A percentile compares a stretch with the other conserved stretches of the same genome.
These are phyloP conservation scores for Boletus barrowsii DNA, from an alignment of 768 basidiomycete genomes.

Conservation along the genomic window DNA sequence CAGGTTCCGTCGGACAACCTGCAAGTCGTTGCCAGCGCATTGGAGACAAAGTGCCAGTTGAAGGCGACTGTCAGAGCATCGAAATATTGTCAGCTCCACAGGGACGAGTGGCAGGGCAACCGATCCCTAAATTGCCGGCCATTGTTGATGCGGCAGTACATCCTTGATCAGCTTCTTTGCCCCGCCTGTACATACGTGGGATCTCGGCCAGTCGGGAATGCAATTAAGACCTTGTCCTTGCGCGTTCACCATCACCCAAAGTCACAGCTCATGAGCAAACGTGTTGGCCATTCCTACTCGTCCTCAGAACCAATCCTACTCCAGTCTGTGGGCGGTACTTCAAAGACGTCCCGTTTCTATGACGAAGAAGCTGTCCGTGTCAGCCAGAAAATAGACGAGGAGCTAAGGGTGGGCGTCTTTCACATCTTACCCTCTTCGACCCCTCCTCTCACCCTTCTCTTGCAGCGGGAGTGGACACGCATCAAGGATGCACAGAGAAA, in stretches of 20 bases:
- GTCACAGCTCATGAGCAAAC: conserved; percentile 24
- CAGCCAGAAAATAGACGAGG: conserved; percentile 55
- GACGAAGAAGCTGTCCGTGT: conserved; percentile 44
- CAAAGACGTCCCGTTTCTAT: conserved; percentile 34
- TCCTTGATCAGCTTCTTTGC: conserved; percentile 32
- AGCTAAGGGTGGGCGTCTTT: conserved; percentile 42
- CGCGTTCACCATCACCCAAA: conserved; percentile 17
- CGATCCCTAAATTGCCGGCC: conserved; percentile 11
- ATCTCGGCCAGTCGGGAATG: conserved; percentile 29
- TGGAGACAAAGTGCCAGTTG: too few species aligned
- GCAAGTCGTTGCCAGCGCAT: too few species aligned
- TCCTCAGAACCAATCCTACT: conserved; percentile 31
- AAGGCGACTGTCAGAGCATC: too few species aligned
- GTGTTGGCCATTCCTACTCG: conserved; percentile 28
- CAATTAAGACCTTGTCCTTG: conserved; percentile 27
- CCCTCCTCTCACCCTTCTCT: conserved; percentile 4
- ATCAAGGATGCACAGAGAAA: conserved; percentile 44
- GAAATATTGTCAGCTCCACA: too few species aligned
- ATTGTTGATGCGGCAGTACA: conserved; percentile 28
- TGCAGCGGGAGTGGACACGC: conserved; percentile 47
- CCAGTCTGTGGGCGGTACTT: conserved; percentile 30
- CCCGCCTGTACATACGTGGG: conserved; percentile 37
- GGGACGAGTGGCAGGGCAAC: too few species aligned
- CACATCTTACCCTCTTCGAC: neutral
- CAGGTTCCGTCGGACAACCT: neutral